Conservation (phyloP, 108 stramenopile species). For the Parietichytrium sp. region DNA sequence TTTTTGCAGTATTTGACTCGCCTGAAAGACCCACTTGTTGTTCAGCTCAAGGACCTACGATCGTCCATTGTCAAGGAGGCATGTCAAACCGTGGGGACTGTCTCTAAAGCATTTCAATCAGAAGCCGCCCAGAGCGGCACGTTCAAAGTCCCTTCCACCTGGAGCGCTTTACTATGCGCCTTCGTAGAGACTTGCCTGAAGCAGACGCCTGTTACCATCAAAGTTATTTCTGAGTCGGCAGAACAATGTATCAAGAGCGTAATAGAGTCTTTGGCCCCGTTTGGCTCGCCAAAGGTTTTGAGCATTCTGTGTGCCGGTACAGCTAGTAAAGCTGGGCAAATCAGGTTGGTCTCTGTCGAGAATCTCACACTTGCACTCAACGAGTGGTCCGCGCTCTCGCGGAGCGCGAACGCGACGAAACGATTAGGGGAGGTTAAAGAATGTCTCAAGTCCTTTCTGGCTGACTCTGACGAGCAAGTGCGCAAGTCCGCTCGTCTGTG, state of each 20-base stretch:
- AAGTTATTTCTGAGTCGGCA: slow-evolving; percentile 22
- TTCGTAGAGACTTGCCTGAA: not conserved
- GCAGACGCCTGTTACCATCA: slow-evolving; percentile 6
- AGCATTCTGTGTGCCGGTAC: not conserved
- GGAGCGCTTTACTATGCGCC: not conserved
- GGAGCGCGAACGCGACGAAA: not conserved
- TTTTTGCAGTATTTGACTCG: not conserved
- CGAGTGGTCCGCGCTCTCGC: not conserved
- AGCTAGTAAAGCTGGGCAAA: not conserved
- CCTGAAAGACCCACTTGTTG: not conserved
- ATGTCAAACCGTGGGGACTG: not conserved
- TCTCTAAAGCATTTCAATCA: not conserved
- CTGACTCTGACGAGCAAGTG: not conserved
- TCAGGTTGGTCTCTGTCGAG: not conserved
- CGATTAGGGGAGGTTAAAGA: not conserved
- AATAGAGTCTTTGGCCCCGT: not conserved
- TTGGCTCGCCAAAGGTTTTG: not conserved
- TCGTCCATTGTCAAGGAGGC: slow-evolving; percentile 9
- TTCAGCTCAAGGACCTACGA: not conserved
- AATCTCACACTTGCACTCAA: not conserved
- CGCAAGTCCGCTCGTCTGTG: not conserved
- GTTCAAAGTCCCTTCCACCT: not conserved
- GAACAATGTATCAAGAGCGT: not conserved
- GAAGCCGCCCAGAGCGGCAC: not conserved
- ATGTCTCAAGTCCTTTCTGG: not conserved